Conservation (phyloP, 768 basidiomycete species). For the Kwoniella botswanensis region DNA sequence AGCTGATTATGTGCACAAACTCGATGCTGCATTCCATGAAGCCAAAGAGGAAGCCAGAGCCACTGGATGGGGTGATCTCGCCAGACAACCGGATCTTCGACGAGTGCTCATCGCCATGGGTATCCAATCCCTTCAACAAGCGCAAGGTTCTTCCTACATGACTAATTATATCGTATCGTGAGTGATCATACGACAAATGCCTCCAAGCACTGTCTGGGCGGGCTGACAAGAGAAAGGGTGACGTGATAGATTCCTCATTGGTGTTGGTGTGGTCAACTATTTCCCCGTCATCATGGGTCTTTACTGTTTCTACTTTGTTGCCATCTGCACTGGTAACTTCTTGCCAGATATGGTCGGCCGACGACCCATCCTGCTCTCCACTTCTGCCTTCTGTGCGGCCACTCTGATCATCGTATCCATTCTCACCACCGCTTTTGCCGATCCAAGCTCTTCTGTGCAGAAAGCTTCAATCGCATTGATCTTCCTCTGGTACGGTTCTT, state of each 20-base stretch:
- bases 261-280: slow-evolving; percentile 19
- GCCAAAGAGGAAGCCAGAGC: slow-evolving; percentile 11
- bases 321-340: slow-evolving; percentile 37
- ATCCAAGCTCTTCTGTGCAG: slow-evolving; percentile 8
- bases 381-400: slow-evolving; percentile 32
- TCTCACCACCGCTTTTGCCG: slow-evolving; percentile 28
- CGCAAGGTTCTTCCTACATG: slow-evolving; percentile 26
- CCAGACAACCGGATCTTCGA: slow-evolving; percentile 24
- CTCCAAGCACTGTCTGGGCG: neutral
- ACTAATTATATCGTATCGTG: slow-evolving; percentile 28
- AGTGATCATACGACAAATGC: neutral
- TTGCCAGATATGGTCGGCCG: slow-evolving; percentile 37
- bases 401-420: slow-evolving; percentile 31
- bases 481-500: slow-evolving; percentile 33
- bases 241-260: slow-evolving; percentile 10
- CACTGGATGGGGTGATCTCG: slow-evolving; percentile 15
- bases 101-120: slow-evolving; percentile 31
- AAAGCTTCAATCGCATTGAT: slow-evolving; percentile 18
- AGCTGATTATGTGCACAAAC: slow-evolving; percentile 34
- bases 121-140: slow-evolving; percentile 25
- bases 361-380: slow-evolving; percentile 28
- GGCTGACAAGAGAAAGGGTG: too few species aligned
- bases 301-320: slow-evolving; percentile 27
- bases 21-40: slow-evolving; percentile 36
- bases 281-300: slow-evolving; percentile 22